A percentile compares a stretch with the other conserved stretches of the same genome.
Evolutionary conservation across 1,284 basidiomycete genomes (phyloP).

Genomic region (Cutaneotrichosporon dermatis): DNA sequence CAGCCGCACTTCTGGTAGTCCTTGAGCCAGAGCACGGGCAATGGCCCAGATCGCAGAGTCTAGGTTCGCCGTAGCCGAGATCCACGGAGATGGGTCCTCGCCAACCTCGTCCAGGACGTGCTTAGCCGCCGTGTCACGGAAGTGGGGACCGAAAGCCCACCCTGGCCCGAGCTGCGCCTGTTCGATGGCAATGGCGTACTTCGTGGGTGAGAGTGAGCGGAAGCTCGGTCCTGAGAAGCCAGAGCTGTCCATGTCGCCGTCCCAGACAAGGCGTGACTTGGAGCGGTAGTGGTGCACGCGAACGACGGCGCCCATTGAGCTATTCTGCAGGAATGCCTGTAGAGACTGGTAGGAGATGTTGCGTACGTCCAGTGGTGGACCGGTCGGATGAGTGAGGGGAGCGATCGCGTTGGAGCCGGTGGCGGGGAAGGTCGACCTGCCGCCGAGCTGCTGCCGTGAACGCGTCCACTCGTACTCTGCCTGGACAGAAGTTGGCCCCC

Average conservation of each 20-base stretch:
- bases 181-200: neutral
- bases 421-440: no score
- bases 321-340: neutral
- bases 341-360: neutral
- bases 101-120: neutral
- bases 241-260: neutral
- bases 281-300: constrained; percentile 5
- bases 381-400: no score
- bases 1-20: neutral
- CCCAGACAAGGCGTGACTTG: neutral
- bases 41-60: constrained; percentile 31
- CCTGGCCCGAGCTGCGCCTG: neutral
- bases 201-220: neutral
- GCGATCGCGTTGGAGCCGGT: no score
- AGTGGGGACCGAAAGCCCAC: neutral
- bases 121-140: neutral
- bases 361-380: neutral
- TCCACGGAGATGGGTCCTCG: constrained; percentile 21
- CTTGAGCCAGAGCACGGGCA: constrained; percentile 10
- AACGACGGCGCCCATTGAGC: neutral
- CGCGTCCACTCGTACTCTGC: no score
- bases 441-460: no score
- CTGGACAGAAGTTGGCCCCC: no score
- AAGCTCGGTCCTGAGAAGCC: neutral
- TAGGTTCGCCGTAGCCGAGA: constrained; percentile 20